Evolutionary conservation across 2,329 filamentous ascomycete genomes (phyloP), one percentile per base, ranked within the genome.

Genomic region (Pezicula radicicola): DNA sequence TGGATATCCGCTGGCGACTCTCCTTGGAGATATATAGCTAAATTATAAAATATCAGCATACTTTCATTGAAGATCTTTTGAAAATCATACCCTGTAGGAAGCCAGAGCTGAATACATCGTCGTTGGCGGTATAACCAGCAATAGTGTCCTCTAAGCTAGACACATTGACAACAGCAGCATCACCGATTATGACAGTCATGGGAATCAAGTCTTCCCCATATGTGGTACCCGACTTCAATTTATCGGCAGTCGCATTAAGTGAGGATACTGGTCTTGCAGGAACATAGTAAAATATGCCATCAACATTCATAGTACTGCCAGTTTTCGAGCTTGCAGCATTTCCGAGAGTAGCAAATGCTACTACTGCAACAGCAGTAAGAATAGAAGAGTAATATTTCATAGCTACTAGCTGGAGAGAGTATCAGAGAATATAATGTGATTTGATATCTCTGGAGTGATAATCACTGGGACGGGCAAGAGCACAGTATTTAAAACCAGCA

Each of bases 271-370:
- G 16, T 13, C 55, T 39, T 35, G 60, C 56, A 45, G 61, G 55
- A 45, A 60, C 56, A 56, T 66, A 68, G 47, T 69, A 70, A n/a
- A 50, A 56, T 19, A 67, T 65, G 2, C 62, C 64, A 60, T 70
- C 63, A 8, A 70, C 55, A 44, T 55, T 47, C 10, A 62, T 27
- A 13, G 55, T 57, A 6, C 52, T 53, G 13, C 58, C 56, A 18
- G 51, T 25, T 18, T 51, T 45, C n/a, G 54, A 52, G 12, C 53
- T 46, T 3, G 48, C 18, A 19, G 57, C 55, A 40, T 21, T 40
- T 2, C 42, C 44, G n/a, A 36, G 30, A 35, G 37, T 27, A 36
- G 45, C 45, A 7, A 54, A 46, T 8, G 45, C 40, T 15, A 56
- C 25, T n/a, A n/a, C n/a, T 18, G 35, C 47, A 42, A 6, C 39